Conservation (phyloP, 169 alveolate genomes). For the Blepharisma undulans region DNA sequence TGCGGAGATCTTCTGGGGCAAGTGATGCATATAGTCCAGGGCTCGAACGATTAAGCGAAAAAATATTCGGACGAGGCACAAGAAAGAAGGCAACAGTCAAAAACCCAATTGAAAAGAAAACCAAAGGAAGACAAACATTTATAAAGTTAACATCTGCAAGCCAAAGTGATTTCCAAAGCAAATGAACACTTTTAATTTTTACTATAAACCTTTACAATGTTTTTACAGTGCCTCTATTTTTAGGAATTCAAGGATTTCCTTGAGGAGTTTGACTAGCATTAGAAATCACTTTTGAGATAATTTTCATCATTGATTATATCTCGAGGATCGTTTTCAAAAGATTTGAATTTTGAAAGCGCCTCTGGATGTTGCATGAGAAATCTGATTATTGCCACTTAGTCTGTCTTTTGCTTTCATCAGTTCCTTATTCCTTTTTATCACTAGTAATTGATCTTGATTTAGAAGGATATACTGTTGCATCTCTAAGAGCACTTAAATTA, state of each 20-base stretch:
- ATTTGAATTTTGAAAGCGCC: constrained; percentile 33
- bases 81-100: neutral
- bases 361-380: constrained; percentile 52
- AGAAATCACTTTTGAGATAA: constrained; percentile 37
- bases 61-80: neutral
- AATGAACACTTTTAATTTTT: constrained; percentile 40
- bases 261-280: constrained; percentile 24
- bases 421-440: constrained; percentile 42
- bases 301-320: neutral
- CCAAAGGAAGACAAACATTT: neutral
- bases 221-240: constrained; percentile 42
- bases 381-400: neutral
- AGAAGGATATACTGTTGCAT: constrained; percentile 30
- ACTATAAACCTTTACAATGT: constrained; percentile 45
- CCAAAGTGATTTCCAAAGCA: constrained; percentile 38
- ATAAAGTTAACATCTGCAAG: constrained; percentile 46
- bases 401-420: constrained; percentile 12
- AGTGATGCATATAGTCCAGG: neutral
- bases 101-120: neutral
- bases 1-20: neutral
- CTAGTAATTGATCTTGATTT: neutral
- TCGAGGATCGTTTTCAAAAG: constrained; percentile 16
- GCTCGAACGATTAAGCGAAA: neutral
- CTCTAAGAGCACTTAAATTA: constrained; percentile 41
- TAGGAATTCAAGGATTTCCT: constrained; percentile 61